phyloP scores from a whole-genome alignment of 495 filamentous ascomycete species.

The Lentithecium fluviatile region DNA sequence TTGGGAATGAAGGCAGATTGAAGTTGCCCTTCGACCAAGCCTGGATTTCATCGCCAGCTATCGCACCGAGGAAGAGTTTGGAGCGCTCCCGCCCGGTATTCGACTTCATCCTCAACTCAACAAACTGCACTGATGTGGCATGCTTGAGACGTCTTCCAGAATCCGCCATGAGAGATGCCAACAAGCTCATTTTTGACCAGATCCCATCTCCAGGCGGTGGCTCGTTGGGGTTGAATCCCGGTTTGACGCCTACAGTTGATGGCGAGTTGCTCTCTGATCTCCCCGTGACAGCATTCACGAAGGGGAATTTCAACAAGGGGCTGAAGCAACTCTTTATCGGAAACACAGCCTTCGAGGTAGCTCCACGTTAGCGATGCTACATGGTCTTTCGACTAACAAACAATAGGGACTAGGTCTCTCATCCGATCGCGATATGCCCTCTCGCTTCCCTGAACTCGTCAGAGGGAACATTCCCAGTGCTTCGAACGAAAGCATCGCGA shows the following conservation, averaged over 20 bases:
- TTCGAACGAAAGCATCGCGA: neutral
- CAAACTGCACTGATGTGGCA: neutral
- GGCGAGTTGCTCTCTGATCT: constrained; percentile 3
- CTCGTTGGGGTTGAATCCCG: neutral
- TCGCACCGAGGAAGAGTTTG: neutral
- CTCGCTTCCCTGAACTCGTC: neutral
- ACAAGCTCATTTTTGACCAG: neutral
- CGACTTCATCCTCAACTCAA: neutral
- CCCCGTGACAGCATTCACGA: neutral
- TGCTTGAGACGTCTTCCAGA: neutral
- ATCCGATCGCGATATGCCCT: neutral
- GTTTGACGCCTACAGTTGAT: neutral
- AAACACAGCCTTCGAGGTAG: neutral
- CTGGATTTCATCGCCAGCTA: neutral
- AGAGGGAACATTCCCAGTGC: neutral
- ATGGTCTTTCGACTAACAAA: too few species aligned
- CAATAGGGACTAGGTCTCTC: neutral
- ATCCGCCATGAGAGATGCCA: neutral
- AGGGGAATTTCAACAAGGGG: constrained; percentile 2
- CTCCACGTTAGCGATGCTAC: too few species aligned
- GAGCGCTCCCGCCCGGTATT: neutral
- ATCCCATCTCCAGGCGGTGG: neutral
- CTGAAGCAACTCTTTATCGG: neutral
- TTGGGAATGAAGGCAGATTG: neutral
- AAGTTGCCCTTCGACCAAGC: neutral